Evolutionary conservation across 257 asterid species (phyloP).

Genomic region (Nicotiana obtusifolia): DNA sequence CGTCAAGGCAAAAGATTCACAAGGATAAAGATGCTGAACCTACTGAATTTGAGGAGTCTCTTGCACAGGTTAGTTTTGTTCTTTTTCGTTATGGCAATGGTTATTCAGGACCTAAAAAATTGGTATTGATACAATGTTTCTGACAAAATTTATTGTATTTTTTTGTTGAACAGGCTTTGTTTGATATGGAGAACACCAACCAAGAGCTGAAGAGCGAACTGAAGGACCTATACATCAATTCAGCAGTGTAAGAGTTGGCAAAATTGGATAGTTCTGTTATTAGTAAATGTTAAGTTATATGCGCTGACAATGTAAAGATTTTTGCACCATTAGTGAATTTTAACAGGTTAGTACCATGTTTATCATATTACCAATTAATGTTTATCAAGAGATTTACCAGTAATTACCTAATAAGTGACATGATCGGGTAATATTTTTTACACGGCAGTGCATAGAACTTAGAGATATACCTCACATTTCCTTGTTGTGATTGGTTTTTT

Average conservation of each 20-base stretch:
- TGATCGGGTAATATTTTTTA: too few species aligned
- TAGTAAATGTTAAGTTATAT: too few species aligned
- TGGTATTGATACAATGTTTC: too few species aligned
- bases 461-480: background rate
- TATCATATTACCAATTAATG: too few species aligned
- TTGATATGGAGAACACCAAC: conserved; percentile 49
- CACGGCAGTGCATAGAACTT: too few species aligned
- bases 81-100: too few species aligned
- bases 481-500: background rate
- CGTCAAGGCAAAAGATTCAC: conserved; percentile 53
- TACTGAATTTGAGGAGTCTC: conserved; percentile 65
- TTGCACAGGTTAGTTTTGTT: conserved; percentile 50
- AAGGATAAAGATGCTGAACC: conserved; percentile 75
- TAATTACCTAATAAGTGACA: too few species aligned
- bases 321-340: too few species aligned
- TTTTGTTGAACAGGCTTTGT: conserved; percentile 30
- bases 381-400: too few species aligned
- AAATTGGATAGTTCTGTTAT: background rate
- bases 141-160: background rate
- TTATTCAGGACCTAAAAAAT: too few species aligned
- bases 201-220: conserved; percentile 51
- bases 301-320: too few species aligned
- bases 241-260: conserved; percentile 38
- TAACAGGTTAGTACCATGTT: too few species aligned
- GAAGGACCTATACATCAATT: conserved; percentile 55